Evolutionary conservation across 805 yeast genomes (phyloP), one percentile per base, ranked within the genome.

Genomic region (Suhomyces faveliae): DNA sequence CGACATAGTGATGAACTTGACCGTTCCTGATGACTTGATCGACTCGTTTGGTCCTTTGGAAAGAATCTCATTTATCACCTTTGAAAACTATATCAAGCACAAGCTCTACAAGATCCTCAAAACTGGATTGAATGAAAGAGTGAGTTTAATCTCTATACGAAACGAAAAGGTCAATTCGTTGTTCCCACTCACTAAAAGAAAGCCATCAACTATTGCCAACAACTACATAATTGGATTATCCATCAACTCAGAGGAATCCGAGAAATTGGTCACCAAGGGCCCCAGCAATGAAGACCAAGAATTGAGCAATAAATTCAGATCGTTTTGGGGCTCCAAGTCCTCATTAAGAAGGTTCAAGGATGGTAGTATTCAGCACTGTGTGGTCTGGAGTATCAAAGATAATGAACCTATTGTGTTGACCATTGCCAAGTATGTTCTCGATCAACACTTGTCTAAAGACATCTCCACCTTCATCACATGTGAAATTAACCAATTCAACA

Each of bases 261-360:
- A 90, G 56, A 87, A 84, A 66, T 68, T 88, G 40, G 89, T 94
- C 1, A 88, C 96, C 1, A 88, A 83, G 59, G 97, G 97, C 1
- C 97, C 98, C 8, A 68, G 73, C 33, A 81, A 84, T 53, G 63
- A 59, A 40, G 79, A 79, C 35, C 76, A 79, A 35, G 86, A 81
- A 25, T 70, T 71, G 37, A 82, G 76, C 12, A 70, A 78, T 5
- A 74, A 77, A 46, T 94, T 94, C 71, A 80, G 87, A 55, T 70
- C 80, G 5, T 91, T 94, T 61, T 94, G 99, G 99, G 97, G 97
- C 9, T 61, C 78, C 8, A 85, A 81, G 54, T 83, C 96, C 0
- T 88, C 94, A 11, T 74, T 94, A 47, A 82, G 99, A 73, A 81
- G 94, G 63, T 94, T 92, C 71, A 90, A 88, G 61, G 96, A 94